Conservation (phyloP, 306 rosid species). For the Oemleria cerasiformis region DNA sequence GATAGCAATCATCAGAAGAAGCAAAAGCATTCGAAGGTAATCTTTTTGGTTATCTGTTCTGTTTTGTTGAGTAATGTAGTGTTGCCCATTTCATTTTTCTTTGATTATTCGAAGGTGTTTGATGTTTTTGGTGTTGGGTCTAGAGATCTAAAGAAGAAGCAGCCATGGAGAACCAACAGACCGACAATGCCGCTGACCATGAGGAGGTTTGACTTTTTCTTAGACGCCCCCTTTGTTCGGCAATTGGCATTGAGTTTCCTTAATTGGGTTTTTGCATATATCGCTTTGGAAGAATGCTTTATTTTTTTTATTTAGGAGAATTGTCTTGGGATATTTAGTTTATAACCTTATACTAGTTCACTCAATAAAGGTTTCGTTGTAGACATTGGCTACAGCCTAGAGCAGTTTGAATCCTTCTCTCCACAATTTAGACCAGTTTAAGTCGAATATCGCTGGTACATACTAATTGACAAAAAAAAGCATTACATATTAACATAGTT, state of each 20-base stretch:
- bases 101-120: slow-evolving; percentile 19
- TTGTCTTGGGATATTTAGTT: not conserved
- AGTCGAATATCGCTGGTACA: too few species aligned
- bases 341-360: not conserved
- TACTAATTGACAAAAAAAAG: too few species aligned
- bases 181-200: slow-evolving; percentile 28
- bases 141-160: slow-evolving; percentile 36
- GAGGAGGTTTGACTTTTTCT: slow-evolving; percentile 35
- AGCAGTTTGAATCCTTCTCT: too few species aligned
- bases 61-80: not conserved
- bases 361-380: not conserved
- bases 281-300: not conserved
- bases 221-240: too few species aligned
- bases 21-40: slow-evolving; percentile 30
- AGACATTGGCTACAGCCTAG: too few species aligned
- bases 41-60: slow-evolving; percentile 1
- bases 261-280: not conserved
- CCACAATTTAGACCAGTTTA: too few species aligned
- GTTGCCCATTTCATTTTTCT: slow-evolving; percentile 7
- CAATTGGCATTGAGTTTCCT: too few species aligned
- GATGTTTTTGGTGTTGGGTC: slow-evolving; percentile 14
- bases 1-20: slow-evolving; percentile 22
- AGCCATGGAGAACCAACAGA: slow-evolving; percentile 44
- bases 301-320: not conserved
- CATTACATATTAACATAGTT: too few species aligned